Conservation (phyloP, 768 basidiomycete species). For the Amanita subjunquillea region DNA sequence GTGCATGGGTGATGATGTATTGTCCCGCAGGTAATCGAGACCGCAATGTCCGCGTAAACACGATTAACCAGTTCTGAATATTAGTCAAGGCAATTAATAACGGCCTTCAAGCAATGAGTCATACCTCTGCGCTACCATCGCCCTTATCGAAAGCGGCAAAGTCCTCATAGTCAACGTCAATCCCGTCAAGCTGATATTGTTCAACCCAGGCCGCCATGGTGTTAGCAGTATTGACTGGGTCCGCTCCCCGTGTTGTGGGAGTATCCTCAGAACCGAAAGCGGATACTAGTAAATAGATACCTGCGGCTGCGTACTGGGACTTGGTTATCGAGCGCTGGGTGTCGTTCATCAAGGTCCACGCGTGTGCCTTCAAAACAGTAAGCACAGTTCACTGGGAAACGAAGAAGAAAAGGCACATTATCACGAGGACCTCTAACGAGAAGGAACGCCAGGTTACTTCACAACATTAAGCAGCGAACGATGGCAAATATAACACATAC, state of each 20-base stretch:
- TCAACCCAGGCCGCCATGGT: slow-evolving; percentile 59
- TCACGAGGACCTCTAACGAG: slow-evolving; percentile 47
- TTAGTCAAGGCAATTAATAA: not conserved
- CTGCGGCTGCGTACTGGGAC: slow-evolving; percentile 44
- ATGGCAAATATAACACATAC: not conserved
- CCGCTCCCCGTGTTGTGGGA: slow-evolving; percentile 46
- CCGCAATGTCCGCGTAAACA: slow-evolving; percentile 42
- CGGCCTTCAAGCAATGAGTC: not conserved
- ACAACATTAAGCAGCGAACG: not conserved
- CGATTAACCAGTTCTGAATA: slow-evolving; percentile 35
- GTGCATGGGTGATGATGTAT: slow-evolving; percentile 48
- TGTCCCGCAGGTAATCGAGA: slow-evolving; percentile 33
- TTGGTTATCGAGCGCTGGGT: slow-evolving; percentile 25
- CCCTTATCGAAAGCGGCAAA: slow-evolving; percentile 51
- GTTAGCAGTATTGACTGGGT: slow-evolving; percentile 52
- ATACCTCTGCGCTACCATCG: slow-evolving; percentile 42
- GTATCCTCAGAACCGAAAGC: slow-evolving; percentile 49
- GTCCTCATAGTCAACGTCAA: slow-evolving; percentile 73
- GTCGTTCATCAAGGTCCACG: slow-evolving; percentile 1
- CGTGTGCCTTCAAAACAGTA: not conserved
- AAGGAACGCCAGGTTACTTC: slow-evolving; percentile 42
- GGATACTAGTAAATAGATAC: slow-evolving; percentile 50
- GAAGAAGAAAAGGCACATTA: slow-evolving; percentile 25
- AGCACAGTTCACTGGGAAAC: not conserved
- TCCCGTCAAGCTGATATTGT: slow-evolving; percentile 53